Conservation (phyloP, 2,329 filamentous ascomycete species). For the Cladophialophora exuberans region DNA sequence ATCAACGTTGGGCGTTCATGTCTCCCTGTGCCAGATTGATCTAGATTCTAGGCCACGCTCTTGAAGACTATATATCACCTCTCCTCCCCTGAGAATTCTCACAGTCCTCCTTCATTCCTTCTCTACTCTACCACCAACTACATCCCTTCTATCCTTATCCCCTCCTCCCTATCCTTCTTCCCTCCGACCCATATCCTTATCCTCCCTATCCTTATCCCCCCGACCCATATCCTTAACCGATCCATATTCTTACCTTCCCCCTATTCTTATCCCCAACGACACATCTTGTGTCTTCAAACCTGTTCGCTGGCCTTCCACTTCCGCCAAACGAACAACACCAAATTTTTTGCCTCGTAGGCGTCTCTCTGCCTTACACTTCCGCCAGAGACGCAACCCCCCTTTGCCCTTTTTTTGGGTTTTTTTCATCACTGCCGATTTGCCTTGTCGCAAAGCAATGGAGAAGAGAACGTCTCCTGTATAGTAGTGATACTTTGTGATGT, state of each 20-base stretch:
- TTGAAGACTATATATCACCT: background rate
- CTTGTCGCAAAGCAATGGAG: background rate
- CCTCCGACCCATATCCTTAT: background rate
- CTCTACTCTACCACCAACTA: background rate
- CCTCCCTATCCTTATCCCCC: background rate
- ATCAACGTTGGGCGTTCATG: too few relatives aligned
- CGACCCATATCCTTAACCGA: background rate
- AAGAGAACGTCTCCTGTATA: background rate
- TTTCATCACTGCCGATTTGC: background rate
- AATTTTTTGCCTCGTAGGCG: background rate
- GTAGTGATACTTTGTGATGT: background rate
- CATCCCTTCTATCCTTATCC: background rate
- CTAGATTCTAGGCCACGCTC: too few relatives aligned
- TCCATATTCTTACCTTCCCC: slow-evolving; percentile 32
- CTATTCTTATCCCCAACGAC: slow-evolving; percentile 39
- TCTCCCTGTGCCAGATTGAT: background rate
- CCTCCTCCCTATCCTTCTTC: slow-evolving; percentile 4
- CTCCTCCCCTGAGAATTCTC: background rate
- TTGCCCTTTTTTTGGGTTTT: too few relatives aligned
- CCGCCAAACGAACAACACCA: background rate
- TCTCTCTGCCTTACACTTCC: background rate
- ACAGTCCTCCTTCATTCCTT: background rate
- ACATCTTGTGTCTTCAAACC: slow-evolving; percentile 31
- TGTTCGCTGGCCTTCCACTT: slow-evolving; percentile 6
- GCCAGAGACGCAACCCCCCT: background rate